Base-by-base conservation (phyloP, 2,329 filamentous ascomycete species). In the Ascochyta pisi region DNA sequence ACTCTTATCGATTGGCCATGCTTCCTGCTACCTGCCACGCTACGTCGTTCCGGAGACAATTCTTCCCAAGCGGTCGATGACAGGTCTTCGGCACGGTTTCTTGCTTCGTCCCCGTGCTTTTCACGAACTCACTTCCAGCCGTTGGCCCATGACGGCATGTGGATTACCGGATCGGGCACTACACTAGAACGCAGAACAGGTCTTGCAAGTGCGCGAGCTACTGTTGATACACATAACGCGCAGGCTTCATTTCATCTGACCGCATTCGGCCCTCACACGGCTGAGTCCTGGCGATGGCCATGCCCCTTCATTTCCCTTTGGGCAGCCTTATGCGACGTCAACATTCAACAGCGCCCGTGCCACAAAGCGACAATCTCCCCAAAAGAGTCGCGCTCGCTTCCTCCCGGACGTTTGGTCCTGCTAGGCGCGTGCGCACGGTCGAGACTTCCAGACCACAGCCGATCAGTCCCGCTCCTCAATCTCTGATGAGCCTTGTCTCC, bases 361-460 rank as follows among this genome's bases (percentile, higher is more conserved):
- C 63, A 64, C 57, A 61, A 63, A 69, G 69, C 69, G 67, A 66
- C 69, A 69, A 72, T 73, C 69, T 74, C 65, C 61, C 58, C 53
- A 51, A 64, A 62, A 63, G 64, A 56, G 47, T 61, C 65, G 61
- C 65, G 54, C 68, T 74, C 72, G 73, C 73, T 75, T 74, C 66
- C 64, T 75, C 72, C 73, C 73, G 73, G 66, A 71, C 70, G 70
- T 74, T 69, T 72, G 69, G 69, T 67, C 71, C 68, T 74, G 66
- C 62, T 66, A 64, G 65, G 61, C 69, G 64, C 62, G 63, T 67
- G 68, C 64, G 65, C 63, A 63, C 65, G 60, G 64, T 62, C 62
- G 50, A 50, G 54, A 50, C 61, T 57, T 66, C 62, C 58, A 69
- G 64, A 54, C 63, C 54, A 45, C 58, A 60, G 53, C 53, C 48